Evolutionary conservation across 2,329 filamentous ascomycete species (phyloP), one percentile per base, ranked within the genome.

Genomic region (Fusarium marasasianum): DNA sequence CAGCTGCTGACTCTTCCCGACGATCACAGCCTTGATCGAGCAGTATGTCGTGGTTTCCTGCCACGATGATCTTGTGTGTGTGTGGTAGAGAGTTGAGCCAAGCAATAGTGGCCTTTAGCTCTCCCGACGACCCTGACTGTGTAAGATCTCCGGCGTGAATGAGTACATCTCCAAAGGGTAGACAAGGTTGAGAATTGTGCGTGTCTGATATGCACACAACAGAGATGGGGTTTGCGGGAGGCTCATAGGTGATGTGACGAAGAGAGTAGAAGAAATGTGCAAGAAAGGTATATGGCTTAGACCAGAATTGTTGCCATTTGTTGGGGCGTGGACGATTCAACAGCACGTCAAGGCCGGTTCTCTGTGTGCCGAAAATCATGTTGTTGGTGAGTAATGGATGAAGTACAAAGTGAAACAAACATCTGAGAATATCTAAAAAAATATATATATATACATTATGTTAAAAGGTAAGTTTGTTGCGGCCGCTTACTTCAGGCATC

Each of bases 81-180:
- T 86, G 85, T 1, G 83, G 79, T 60, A 84, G 83, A 1, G 74
- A 53, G 14, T 75, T 73, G 15, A 87, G 75, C 86, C 86, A 88
- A n/a, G 74, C 61, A 15, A 87, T 68, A 17, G 81, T 73, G 6
- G 79, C 78, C 53, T 83, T 76, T 2, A 87, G 71, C 68, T 87
- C 85, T 9, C 78, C 72, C 26, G 82, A 78, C 1, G 84, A 82
- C n/a, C 84, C 86, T n/a, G 80, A 79, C 57, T 84, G 78, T 2
- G 84, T 86, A n/a, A 88, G 79, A 67, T 88, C 85, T 26, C 86
- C 86, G 1, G 85, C 84, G 66, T 88, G 85, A 56, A 87, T 80
- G 20, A 88, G 80, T 5, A 87, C 76, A 69, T 88, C 85, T 3
- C 83, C 86, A 6, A 70, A 43, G 3, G 84, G 84, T 14, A 87